A percentile compares a stretch with the other conserved stretches of the same genome.
Evolutionary conservation across 345 rosid genomes (phyloP).

Genomic region (Aurinia saxatilis): DNA sequence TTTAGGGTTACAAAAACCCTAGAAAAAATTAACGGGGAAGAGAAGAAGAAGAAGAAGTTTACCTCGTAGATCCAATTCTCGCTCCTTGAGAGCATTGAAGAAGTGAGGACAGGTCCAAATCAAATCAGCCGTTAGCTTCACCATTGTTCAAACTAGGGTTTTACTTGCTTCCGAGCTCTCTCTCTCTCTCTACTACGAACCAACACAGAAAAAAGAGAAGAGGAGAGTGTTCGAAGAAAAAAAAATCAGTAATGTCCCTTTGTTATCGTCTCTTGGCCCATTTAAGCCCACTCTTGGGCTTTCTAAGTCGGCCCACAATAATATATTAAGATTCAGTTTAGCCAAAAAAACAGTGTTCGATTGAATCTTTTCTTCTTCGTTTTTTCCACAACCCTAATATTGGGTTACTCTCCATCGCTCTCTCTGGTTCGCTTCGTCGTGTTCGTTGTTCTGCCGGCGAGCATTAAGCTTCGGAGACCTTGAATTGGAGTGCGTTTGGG

Average conservation of each 20-base stretch:
- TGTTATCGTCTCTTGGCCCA: constrained; percentile 12
- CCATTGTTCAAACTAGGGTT: constrained; percentile 49
- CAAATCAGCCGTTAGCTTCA: constrained; percentile 96
- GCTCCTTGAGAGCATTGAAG: constrained; percentile 96
- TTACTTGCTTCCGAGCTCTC: not conserved
- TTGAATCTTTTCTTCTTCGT: not conserved
- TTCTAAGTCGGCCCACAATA: not conserved
- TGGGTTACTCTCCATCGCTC: constrained; percentile 9
- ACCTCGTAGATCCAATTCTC: constrained; percentile 98
- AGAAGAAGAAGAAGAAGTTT: not conserved
- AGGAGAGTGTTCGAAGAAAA: constrained; percentile 3
- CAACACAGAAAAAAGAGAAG: not conserved
- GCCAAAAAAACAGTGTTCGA: not conserved
- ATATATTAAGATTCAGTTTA: not conserved
- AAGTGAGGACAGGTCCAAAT: constrained; percentile 98
- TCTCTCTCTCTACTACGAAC: constrained; percentile 1
- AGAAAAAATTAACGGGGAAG: not conserved
- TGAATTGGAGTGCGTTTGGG: not conserved
- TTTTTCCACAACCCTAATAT: constrained; percentile 12
- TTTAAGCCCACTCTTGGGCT: not conserved
- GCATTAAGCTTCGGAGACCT: constrained; percentile 5
- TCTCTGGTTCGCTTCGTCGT: not conserved
- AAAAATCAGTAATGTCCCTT: not conserved
- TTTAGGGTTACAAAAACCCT: constrained; percentile 24
- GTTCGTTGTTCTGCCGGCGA: not conserved